Evolutionary conservation across 1,284 basidiomycete species (phyloP), one percentile per base, ranked within the genome.

Genomic region (Melampsora larici-populina): DNA sequence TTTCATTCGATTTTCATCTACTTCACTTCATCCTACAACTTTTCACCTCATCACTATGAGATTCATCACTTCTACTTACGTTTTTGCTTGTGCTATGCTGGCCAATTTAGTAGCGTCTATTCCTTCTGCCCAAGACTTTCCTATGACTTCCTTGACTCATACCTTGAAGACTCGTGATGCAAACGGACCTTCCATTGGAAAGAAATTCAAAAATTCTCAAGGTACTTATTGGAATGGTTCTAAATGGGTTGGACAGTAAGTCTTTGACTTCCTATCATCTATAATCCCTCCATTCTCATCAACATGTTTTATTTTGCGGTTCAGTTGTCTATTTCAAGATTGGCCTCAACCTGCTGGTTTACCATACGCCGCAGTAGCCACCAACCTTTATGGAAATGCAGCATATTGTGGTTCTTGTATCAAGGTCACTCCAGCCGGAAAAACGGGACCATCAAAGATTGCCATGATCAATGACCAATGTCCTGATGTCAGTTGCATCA

Each of bases 321-420:
- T n/a, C 21, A 74, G 72, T 67, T 74, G 72, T 74, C 43, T 74
- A 13, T 67, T 74, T 11, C 62, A 74, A 67, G 49, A 49, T 58
- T 74, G 65, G 29, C 40, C 48, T 40, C 72, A 74, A 58, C 62
- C 72, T 51, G 7, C 15, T 6, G 65, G 36, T 33, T 17, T 74
- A 29, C 36, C 31, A 17, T 67, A 74, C 26, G 29, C 66, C 4
- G 72, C 72, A 18, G 31, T 74, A 24, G 46, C 63, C 18, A 33
- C 48, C 11, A 60, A 74, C 43, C 24, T 74, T 17, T 65, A 67
- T 51, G n/a, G 33, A n/a, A 11, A 24, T 31, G 62, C 43, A 31
- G n/a, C 36, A 36, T 65, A 51, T 66, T 74, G 72, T 58, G 72
- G 72, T 2, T 21, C 72, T 31, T 74, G 72, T 48, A 36, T 74